Conservation (phyloP, 352 stramenopile species). For the Aphanomyces euteiches region DNA sequence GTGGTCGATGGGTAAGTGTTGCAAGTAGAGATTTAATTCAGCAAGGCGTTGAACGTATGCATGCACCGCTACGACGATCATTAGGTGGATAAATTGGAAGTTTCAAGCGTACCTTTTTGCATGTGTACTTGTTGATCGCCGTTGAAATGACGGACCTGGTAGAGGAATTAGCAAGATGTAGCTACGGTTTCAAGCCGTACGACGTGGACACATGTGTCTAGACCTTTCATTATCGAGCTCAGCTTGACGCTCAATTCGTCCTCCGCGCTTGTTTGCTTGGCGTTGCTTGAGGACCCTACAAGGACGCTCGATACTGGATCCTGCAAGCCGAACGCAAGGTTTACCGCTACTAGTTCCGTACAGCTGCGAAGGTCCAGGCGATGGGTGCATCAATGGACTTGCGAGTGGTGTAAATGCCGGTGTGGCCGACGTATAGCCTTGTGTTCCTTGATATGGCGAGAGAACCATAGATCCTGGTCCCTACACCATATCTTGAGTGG, state of each 20-base stretch:
- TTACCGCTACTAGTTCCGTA: not conserved
- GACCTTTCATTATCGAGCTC: conserved; percentile 26
- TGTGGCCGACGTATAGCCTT: conserved; percentile 22
- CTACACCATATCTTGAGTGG: not conserved
- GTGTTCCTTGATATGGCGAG: conserved; percentile 27
- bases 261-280: not conserved
- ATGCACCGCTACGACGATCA: conserved; percentile 11
- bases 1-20: conserved; percentile 13
- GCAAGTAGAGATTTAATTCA: conserved; percentile 19
- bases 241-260: conserved; percentile 30
- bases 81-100: not conserved
- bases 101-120: conserved; percentile 18
- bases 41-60: conserved; percentile 22
- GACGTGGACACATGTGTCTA: conserved; percentile 24
- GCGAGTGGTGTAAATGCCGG: conserved; percentile 27
- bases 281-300: not conserved
- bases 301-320: not conserved
- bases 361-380: conserved; percentile 21
- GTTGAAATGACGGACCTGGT: conserved; percentile 18
- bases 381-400: conserved; percentile 28
- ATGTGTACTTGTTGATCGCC: conserved; percentile 27
- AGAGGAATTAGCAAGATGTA: no score
- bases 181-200: no score
- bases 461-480: conserved; percentile 27
- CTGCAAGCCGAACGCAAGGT: not conserved